A percentile compares a stretch with the other conserved stretches of the same genome.
These are phyloP conservation scores for Leccinum griseonigrum DNA, from an alignment of 1,284 basidiomycete genomes.

Conservation along the genomic window DNA sequence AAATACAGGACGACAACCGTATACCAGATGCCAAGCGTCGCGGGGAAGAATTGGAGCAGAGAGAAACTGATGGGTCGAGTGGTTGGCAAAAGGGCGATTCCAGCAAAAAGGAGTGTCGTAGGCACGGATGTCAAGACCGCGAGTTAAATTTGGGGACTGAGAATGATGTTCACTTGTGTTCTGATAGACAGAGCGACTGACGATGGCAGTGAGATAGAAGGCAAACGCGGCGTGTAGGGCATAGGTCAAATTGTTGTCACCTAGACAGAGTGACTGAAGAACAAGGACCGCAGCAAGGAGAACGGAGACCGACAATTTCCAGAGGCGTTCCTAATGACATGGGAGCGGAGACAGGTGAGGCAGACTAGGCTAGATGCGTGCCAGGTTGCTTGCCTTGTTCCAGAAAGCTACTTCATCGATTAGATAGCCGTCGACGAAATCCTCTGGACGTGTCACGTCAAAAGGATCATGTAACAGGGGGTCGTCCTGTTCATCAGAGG, in stretches of 20 bases:
- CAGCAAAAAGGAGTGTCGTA: constrained; percentile 45
- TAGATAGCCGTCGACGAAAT: constrained; percentile 73
- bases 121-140: constrained; percentile 57
- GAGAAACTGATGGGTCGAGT: constrained; percentile 19
- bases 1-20: constrained; percentile 32
- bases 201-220: constrained; percentile 57
- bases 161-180: constrained; percentile 52
- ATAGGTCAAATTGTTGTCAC: constrained; percentile 37
- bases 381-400: constrained; percentile 48
- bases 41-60: constrained; percentile 8
- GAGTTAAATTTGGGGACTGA: constrained; percentile 62
- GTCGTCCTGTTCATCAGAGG: constrained; percentile 37
- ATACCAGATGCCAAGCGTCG: constrained; percentile 19
- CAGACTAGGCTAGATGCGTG: background rate
- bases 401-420: constrained; percentile 74
- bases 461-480: constrained; percentile 62
- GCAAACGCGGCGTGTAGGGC: constrained; percentile 56
- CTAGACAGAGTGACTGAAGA: constrained; percentile 52
- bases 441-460: constrained; percentile 69
- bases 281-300: constrained; percentile 46
- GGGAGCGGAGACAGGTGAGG: constrained; percentile 7
- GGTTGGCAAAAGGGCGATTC: constrained; percentile 52
- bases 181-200: constrained; percentile 53
- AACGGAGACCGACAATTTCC: constrained; percentile 52
- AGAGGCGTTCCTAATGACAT: constrained; percentile 47